phyloP scores from a whole-genome alignment of 306 rosid species.

The Cicer bijugum region DNA sequence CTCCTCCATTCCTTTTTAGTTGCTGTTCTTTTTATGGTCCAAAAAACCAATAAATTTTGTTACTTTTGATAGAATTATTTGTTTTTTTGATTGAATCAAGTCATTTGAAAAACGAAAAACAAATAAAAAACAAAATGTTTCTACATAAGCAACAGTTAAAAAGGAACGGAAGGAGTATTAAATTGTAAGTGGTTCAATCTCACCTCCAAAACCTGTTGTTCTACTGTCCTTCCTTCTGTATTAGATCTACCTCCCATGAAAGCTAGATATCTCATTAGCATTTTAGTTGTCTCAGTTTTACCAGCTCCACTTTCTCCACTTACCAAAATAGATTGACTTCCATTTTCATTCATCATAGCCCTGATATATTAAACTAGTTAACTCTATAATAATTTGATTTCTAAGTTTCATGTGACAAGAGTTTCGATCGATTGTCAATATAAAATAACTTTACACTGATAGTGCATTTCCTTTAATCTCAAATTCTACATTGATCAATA shows the following conservation, averaged over 20 bases:
- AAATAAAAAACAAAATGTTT: too few relatives aligned
- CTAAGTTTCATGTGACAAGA: not conserved
- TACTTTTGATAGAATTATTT: too few relatives aligned
- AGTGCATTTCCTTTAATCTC: too few relatives aligned
- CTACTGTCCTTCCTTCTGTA: conserved; percentile 88
- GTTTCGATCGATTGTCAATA: too few relatives aligned
- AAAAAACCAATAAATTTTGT: too few relatives aligned
- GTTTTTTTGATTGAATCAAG: too few relatives aligned
- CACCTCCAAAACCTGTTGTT: conserved; percentile 92
- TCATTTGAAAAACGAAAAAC: too few relatives aligned
- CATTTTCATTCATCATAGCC: conserved; percentile 82
- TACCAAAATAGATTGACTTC: conserved; percentile 85
- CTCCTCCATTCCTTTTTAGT: too few relatives aligned
- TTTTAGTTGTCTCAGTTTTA: conserved; percentile 88
- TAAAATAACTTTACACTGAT: too few relatives aligned
- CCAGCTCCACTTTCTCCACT: conserved; percentile 98
- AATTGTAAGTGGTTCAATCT: conserved; percentile 41
- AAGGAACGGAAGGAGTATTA: too few relatives aligned
- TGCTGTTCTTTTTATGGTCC: too few relatives aligned
- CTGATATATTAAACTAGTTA: conserved; percentile 49
- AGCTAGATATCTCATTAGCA: conserved; percentile 89
- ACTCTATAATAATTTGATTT: conserved; percentile 1
- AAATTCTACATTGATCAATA: conserved; percentile 43
- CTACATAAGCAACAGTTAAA: too few relatives aligned
- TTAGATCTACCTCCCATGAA: conserved; percentile 84